phyloP scores from a whole-genome alignment of 352 stramenopile species.

The Globisporangium parvum region DNA sequence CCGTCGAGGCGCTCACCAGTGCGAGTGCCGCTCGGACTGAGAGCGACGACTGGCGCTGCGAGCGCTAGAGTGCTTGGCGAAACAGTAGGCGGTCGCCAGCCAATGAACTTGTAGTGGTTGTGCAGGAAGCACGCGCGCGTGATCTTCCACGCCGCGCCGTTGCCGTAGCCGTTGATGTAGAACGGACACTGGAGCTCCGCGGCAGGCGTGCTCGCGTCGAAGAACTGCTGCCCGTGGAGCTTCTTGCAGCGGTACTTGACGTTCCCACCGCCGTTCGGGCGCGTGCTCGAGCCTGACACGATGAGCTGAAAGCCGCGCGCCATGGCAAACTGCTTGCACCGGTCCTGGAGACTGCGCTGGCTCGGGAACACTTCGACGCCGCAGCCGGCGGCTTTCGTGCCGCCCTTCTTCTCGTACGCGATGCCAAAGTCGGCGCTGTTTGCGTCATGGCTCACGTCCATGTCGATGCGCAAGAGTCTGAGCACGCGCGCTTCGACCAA shows the following conservation, averaged over 20 bases:
- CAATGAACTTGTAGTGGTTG: conserved; percentile 86
- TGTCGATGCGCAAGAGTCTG: conserved; percentile 36
- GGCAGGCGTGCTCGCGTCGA: conserved; percentile 45
- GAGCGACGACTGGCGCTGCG: not conserved
- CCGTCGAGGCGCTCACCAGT: not conserved
- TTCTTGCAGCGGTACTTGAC: conserved; percentile 85
- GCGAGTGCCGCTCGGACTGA: not conserved
- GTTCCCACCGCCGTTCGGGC: conserved; percentile 61
- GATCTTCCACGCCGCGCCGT: conserved; percentile 63
- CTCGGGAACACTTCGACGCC: conserved; percentile 47
- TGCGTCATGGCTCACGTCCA: conserved; percentile 41
- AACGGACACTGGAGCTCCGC: conserved; percentile 62
- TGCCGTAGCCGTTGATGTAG: conserved; percentile 78
- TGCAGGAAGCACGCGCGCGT: conserved; percentile 69
- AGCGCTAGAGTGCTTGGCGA: not conserved
- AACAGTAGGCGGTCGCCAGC: conserved; percentile 27
- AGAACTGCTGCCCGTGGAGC: conserved; percentile 72
- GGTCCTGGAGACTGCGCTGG: conserved; percentile 62
- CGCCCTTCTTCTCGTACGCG: conserved; percentile 72
- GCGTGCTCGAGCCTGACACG: conserved; percentile 60
- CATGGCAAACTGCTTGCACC: conserved; percentile 77
- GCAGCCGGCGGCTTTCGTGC: conserved; percentile 42
- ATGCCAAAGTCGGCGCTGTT: conserved; percentile 51
- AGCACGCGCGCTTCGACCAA: conserved; percentile 37
- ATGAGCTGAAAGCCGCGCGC: conserved; percentile 67